Evolutionary conservation across 2,329 filamentous ascomycete species (phyloP), one percentile per base, ranked within the genome.

Genomic region (Anisogramma anomala): DNA sequence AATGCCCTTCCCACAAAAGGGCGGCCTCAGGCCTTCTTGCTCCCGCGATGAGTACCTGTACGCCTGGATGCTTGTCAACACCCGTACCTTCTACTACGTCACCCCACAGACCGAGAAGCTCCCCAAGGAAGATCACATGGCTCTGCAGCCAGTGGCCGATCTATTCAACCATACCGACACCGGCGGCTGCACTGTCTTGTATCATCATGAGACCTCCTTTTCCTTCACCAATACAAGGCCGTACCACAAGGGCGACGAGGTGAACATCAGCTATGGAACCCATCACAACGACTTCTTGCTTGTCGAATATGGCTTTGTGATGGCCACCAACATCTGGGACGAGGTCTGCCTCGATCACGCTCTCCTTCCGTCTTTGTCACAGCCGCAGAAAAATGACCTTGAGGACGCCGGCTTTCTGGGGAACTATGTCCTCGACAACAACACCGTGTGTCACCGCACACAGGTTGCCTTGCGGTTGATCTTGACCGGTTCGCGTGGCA

Each of bases 241-340:
- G 0, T 78, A 81, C 52, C 56, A 55, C 1, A 51, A 57, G 2
- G 77, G 76, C 7, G 73, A 82, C 15, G 82, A 87, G 59, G 62
- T 88, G 1, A 74, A 71, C 45, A 74, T 83, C 19, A 76, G 71
- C 20, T 88, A 88, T 51, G 83, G 83, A 3, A 57, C 68, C 1
- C 82, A 87, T 55, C 70, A 70, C 20, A 84, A 84, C 48, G 82
- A 87, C 53, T 82, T 83, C 49, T 60, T 87, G 14, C 67, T 87
- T 2, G 70, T 74, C 0, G 82, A 86, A 58, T 88, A 74, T 49
- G 71, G 71, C 4, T 74, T 74, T 49, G 54, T 68, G 9, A 55
- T 69, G 17, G 50, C 48, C 8, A 51, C 57, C 18, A 74, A 74
- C 50, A 52, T 57, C n/a, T 72, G 67, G 63, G 71, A 74, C 36